These are phyloP conservation scores for Aspergillus udagawae DNA, from an alignment of 2,329 filamentous ascomycete species.

Conservation along the genomic window DNA sequence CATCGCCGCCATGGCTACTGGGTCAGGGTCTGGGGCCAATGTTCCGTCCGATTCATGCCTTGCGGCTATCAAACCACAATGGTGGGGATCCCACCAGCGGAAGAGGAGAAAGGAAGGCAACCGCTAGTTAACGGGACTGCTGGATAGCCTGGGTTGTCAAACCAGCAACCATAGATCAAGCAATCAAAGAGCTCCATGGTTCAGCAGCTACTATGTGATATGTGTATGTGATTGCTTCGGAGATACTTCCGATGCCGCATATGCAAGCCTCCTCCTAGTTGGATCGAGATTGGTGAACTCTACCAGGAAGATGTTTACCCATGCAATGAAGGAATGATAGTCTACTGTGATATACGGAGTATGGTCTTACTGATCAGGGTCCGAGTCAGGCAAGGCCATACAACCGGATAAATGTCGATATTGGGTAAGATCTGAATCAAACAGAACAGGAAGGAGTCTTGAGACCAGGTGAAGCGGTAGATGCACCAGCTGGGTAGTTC, in stretches of 20 bases:
- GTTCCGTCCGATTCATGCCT: neutral
- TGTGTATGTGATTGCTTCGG: slow-evolving; percentile 12
- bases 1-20: neutral
- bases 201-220: slow-evolving; percentile 1
- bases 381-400: neutral
- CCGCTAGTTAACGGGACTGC: slow-evolving; percentile 2
- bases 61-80: neutral
- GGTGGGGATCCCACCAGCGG: neutral
- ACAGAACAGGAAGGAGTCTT: neutral
- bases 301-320: neutral
- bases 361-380: neutral
- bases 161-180: neutral
- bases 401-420: neutral
- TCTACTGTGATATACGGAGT: neutral
- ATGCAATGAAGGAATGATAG: neutral
- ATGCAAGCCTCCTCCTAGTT: slow-evolving; percentile 18
- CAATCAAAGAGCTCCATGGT: neutral
- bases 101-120: neutral
- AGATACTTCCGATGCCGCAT: slow-evolving; percentile 18
- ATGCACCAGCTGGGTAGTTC: neutral
- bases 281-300: slow-evolving; percentile 13
- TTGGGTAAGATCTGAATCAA: neutral
- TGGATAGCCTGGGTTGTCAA: neutral
- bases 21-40: neutral
- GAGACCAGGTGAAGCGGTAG: neutral